Percentiles rank a stretch among this genome's conserved stretches.
Evolutionary conservation across 257 asterid genomes (phyloP).

Genomic region (Solanum appendiculatum): DNA sequence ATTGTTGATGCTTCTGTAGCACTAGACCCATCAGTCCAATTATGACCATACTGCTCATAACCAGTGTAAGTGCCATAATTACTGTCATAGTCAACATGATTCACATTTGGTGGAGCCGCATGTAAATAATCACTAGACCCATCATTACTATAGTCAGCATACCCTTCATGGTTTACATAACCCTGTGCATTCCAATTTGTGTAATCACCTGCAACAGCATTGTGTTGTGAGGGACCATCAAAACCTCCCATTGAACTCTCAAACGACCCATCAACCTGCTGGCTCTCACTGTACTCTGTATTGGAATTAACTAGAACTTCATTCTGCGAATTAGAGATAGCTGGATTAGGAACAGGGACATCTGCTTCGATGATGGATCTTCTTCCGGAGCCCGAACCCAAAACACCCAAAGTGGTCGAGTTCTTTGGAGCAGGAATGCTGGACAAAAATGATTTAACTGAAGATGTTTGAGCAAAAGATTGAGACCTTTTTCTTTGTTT

Average conservation of each 20-base stretch:
- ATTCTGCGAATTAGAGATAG: slow-evolving; percentile 2
- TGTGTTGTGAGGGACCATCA: slow-evolving; percentile 2
- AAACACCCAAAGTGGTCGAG: slow-evolving; percentile 53
- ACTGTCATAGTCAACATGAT: slow-evolving; percentile 9
- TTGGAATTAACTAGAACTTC: slow-evolving; percentile 12
- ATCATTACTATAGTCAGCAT: slow-evolving; percentile 8
- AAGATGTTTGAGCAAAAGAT: slow-evolving; percentile 19
- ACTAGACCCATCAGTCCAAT: slow-evolving; percentile 28
- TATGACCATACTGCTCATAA: slow-evolving; percentile 31
- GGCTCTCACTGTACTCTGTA: slow-evolving; percentile 13
- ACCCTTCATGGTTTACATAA: slow-evolving; percentile 21
- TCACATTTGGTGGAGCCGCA: slow-evolving; percentile 16
- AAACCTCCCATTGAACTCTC: slow-evolving; percentile 6
- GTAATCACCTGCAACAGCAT: slow-evolving; percentile 13
- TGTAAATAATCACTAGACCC: slow-evolving; percentile 33
- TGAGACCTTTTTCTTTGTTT: slow-evolving; percentile 30
- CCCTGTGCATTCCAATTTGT: slow-evolving; percentile 21
- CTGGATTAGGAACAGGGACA: slow-evolving; percentile 18
- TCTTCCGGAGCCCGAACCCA: slow-evolving; percentile 41
- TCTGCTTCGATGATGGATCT: slow-evolving; percentile 64
- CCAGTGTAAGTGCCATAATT: slow-evolving; percentile 24
- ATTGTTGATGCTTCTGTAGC: slow-evolving; percentile 24
- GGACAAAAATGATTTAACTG: slow-evolving; percentile 42
- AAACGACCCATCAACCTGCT: slow-evolving; percentile 9
- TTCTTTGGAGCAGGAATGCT: slow-evolving; percentile 78